These are phyloP conservation scores for Acmispon strigosus DNA, from an alignment of 306 rosid genomes.

Conservation along the genomic window DNA sequence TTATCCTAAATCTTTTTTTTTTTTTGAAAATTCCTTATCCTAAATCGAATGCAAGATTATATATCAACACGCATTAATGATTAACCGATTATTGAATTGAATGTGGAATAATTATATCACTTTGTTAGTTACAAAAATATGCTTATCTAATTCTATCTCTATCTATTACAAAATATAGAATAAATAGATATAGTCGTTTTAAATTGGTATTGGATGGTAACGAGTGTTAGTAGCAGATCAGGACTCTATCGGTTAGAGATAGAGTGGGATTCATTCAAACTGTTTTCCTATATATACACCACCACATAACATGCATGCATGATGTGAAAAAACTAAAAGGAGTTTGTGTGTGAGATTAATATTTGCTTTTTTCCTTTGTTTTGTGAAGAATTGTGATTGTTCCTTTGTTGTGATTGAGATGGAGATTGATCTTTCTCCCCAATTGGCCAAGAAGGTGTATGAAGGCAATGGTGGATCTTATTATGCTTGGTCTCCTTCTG, in stretches of 20 bases:
- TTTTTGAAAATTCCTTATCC: too few relatives aligned
- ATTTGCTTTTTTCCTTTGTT: neutral
- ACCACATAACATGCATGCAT: neutral
- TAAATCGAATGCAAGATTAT: too few relatives aligned
- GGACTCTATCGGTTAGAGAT: neutral
- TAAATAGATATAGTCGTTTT: too few relatives aligned
- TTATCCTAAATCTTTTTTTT: too few relatives aligned
- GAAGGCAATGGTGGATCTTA: constrained; percentile 65
- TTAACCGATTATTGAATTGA: too few relatives aligned
- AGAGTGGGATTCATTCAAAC: neutral
- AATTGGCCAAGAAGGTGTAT: constrained; percentile 51
- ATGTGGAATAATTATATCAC: too few relatives aligned
- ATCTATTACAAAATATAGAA: too few relatives aligned
- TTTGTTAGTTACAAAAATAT: too few relatives aligned
- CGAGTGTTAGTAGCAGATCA: neutral
- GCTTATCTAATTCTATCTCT: neutral
- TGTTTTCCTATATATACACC: neutral
- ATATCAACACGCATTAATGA: too few relatives aligned
- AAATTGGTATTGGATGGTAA: neutral
- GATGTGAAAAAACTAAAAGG: neutral
- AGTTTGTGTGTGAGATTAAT: neutral
- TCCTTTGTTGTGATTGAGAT: constrained; percentile 6
- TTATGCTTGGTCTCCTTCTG: constrained; percentile 60
- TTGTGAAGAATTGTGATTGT: neutral
- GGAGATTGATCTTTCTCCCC: constrained; percentile 75